These are phyloP conservation scores for Protea cynaroides DNA, from an alignment of 164 flowering plant genomes.

Conservation along the genomic window DNA sequence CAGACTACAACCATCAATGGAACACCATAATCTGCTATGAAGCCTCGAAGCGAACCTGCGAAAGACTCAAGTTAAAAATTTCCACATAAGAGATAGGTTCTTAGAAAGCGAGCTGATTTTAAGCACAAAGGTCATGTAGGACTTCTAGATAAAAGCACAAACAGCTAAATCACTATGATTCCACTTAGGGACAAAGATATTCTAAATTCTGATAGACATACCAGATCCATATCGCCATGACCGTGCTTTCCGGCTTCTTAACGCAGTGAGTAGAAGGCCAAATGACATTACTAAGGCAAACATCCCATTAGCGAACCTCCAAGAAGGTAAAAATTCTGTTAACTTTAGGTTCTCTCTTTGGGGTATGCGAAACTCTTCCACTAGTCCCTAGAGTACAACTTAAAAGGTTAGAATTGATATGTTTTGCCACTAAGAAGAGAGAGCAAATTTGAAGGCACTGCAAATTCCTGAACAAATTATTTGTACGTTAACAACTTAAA, in stretches of 20 bases:
- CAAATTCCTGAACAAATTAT: background rate
- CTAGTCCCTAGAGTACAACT: conserved; percentile 48
- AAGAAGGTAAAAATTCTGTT: conserved; percentile 58
- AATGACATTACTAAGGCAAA: conserved; percentile 93
- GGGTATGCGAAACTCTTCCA: conserved; percentile 88
- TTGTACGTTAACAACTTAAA: background rate
- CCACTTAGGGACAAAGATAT: background rate
- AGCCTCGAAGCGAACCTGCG: conserved; percentile 83
- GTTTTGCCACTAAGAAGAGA: too few species aligned
- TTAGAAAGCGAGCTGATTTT: background rate
- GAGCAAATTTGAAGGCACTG: background rate
- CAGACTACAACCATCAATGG: conserved; percentile 95
- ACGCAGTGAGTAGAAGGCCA: conserved; percentile 78
- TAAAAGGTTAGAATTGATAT: background rate
- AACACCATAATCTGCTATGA: conserved; percentile 96
- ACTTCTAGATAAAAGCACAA: background rate
- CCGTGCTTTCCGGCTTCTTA: conserved; percentile 88
- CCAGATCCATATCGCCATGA: conserved; percentile 98
- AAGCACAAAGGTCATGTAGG: too few species aligned
- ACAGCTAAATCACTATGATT: background rate
- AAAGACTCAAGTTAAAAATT: conserved; percentile 8
- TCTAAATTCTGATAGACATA: conserved; percentile 6
- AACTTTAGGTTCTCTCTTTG: conserved; percentile 40
- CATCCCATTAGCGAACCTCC: conserved; percentile 99
- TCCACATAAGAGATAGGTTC: background rate